Conservation (phyloP, 345 rosid species). For the Moricandia arvensis region DNA sequence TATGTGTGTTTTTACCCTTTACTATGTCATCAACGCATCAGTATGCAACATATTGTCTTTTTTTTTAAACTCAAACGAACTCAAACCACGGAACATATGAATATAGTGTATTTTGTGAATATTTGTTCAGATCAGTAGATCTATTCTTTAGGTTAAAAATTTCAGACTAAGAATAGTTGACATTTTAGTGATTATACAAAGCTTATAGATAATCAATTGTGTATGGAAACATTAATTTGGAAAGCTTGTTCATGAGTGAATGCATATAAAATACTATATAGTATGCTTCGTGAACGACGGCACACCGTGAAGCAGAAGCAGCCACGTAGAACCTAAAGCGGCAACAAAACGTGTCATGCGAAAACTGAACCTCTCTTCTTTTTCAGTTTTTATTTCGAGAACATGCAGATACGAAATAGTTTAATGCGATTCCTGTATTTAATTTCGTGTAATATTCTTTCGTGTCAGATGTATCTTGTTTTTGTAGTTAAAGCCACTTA, state of each 20-base stretch:
- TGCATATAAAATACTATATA: not conserved
- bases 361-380: too few species aligned
- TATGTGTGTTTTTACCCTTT: not conserved
- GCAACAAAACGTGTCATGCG: not conserved
- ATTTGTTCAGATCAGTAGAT: not conserved
- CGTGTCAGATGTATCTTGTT: too few species aligned
- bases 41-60: not conserved
- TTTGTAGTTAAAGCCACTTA: too few species aligned
- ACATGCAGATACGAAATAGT: too few species aligned
- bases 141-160: not conserved
- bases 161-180: not conserved
- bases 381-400: too few species aligned
- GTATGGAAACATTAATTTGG: not conserved
- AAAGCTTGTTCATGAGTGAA: not conserved
- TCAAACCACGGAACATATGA: not conserved
- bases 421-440: too few species aligned
- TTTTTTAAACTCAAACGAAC: not conserved
- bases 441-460: too few species aligned
- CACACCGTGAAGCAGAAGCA: not conserved
- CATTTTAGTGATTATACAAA: not conserved
- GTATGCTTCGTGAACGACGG: not conserved
- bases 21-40: not conserved
- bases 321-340: not conserved
- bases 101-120: not conserved
- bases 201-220: not conserved